Evolutionary conservation across 2,329 filamentous ascomycete genomes (phyloP), one percentile per base, ranked within the genome.

Genomic region (Alternaria incomplexa): DNA sequence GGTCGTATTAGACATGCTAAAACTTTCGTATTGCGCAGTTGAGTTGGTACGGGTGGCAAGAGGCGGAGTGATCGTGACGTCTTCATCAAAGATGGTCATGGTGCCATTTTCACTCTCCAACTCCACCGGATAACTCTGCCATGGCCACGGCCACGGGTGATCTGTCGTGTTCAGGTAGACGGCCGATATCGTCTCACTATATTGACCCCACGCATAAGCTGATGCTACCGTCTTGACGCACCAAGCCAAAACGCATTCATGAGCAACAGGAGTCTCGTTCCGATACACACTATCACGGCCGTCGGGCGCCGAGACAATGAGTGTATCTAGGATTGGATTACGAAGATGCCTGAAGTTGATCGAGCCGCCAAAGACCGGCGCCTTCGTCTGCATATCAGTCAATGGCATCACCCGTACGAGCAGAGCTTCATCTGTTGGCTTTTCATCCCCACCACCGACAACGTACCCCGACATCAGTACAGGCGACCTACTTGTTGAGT

Each of bases 141-240:
- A 26, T 10, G 25, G 25, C 25, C 25, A 26, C 4, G 25, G 25
- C 25, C 25, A 26, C 25, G 25, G 9, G 4, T 10, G 8, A 10
- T 26, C 25, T 10, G 9, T 26, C 25, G 20, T 54, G 23, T 76
- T 74, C 0, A 36, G 2, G 22, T 53, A 62, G 0, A 23, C 62
- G 0, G 32, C 6, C 0, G 50, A 46, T 2, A 77, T 20, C 6
- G 66, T 28, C 17, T 79, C 77, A 1, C 36, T 26, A 26, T 77
- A 77, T 0, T 3, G 44, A 0, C 68, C 76, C 20, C 5, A 48
- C 1, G 28, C 25, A n/a, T 76, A 77, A 0, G 73, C 64, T 0
- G 74, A 77, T 6, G 65, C 25, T 0, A 79, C 70, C 0, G 67
- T 74, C 22, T 78, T 62, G 0, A 77, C 68, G 48, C 76, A 79